Evolutionary conservation across 2,329 filamentous ascomycete species (phyloP).

Genomic region (Penicillium sp.): DNA sequence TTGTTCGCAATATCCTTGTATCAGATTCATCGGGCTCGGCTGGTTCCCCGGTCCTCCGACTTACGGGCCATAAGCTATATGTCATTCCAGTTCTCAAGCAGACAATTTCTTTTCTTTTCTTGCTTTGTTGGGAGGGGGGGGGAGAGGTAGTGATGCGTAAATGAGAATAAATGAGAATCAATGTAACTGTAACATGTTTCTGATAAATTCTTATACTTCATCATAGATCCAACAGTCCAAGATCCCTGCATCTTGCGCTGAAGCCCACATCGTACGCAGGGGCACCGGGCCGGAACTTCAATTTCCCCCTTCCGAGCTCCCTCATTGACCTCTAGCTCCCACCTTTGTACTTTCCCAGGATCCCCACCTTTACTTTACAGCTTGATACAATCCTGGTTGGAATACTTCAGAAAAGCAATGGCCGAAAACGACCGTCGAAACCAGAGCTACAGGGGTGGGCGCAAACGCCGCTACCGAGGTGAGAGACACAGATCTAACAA

Average conservation of each 20-base stretch:
- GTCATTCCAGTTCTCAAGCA: constrained; percentile 21
- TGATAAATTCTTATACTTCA: too few relatives aligned
- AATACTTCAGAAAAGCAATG: constrained; percentile 32
- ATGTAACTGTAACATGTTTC: neutral
- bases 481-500: constrained; percentile 14
- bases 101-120: constrained; percentile 1
- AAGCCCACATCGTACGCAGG: neutral
- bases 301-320: constrained; percentile 14
- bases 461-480: constrained; percentile 82
- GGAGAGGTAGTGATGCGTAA: constrained; percentile 1
- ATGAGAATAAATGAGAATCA: neutral
- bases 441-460: constrained; percentile 52
- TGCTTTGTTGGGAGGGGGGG: too few relatives aligned
- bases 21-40: constrained; percentile 21
- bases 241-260: too few relatives aligned
- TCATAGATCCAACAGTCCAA: too few relatives aligned
- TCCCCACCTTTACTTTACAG: neutral
- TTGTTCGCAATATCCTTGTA: constrained; percentile 25
- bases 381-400: constrained; percentile 3
- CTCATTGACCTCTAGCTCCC: constrained; percentile 18
- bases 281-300: constrained; percentile 20
- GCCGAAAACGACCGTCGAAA: constrained; percentile 57
- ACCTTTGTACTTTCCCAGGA: neutral
- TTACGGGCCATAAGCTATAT: constrained; percentile 18
- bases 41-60: constrained; percentile 15